Percentiles rank a stretch among this genome's conserved stretches.
phyloP scores from a whole-genome alignment of 208 protist species.

The Trypanosoma platydactyli region DNA sequence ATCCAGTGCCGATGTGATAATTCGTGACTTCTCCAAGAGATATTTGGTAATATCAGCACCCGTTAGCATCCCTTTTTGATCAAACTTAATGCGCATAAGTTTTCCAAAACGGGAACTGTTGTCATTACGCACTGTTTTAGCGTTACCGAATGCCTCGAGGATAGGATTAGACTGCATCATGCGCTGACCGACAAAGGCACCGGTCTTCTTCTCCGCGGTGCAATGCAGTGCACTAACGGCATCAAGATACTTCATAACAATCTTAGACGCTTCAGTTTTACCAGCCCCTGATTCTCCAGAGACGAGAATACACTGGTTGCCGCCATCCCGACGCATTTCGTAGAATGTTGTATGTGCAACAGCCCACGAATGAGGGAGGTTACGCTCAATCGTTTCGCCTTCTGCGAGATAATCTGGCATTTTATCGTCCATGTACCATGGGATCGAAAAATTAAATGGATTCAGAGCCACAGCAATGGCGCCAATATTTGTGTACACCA shows the following conservation, averaged over 20 bases:
- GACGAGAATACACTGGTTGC: slow-evolving; percentile 43
- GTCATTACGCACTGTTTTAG: slow-evolving; percentile 87
- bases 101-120: slow-evolving; percentile 90
- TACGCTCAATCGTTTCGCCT: slow-evolving; percentile 34
- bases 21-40: slow-evolving; percentile 75
- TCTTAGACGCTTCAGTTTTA: slow-evolving; percentile 43
- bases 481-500: slow-evolving; percentile 57
- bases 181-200: slow-evolving; percentile 22
- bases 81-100: slow-evolving; percentile 75
- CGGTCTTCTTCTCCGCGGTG: slow-evolving; percentile 29
- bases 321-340: slow-evolving; percentile 30
- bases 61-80: slow-evolving; percentile 39
- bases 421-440: slow-evolving; percentile 43
- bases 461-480: slow-evolving; percentile 43
- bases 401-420: slow-evolving; percentile 41
- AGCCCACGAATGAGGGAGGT: slow-evolving; percentile 42
- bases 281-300: slow-evolving; percentile 55
- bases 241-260: slow-evolving; percentile 46
- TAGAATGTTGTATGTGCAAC: slow-evolving; percentile 44
- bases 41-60: slow-evolving; percentile 58
- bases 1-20: slow-evolving; percentile 43
- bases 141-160: slow-evolving; percentile 92
- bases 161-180: slow-evolving; percentile 76
- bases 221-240: slow-evolving; percentile 27
- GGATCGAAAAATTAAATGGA: slow-evolving; percentile 55